Base-by-base conservation (phyloP, 768 basidiomycete genomes). In the Coprinopsis cinerea region DNA sequence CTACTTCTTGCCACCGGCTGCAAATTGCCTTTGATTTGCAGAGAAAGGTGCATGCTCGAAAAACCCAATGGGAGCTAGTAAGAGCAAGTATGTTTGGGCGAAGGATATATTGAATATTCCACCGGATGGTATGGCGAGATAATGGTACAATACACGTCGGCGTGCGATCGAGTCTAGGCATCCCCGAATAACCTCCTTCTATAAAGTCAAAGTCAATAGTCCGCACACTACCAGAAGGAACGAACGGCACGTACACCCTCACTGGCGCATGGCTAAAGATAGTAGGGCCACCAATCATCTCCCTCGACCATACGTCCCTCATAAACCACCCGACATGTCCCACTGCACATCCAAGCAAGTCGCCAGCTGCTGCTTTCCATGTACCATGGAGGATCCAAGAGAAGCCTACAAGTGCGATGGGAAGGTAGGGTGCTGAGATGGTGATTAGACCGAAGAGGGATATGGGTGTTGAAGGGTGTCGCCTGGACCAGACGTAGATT, bases 401-500 rank as follows among this genome's bases (percentile, higher is more conserved):
- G 60, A 97, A 89, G 0, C 74, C 86, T 18, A 97, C 88, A 27
- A 98, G 83, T 0, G 92, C 92, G 25, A 94, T 67, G 2, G 95
- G 95, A 4, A 99, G 83, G 65, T 99, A 97, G 0, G 95, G 92
- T 0, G 95, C 95, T 0, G 91, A 87, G 61, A 99, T 93, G 2
- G 91, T 97, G 59, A 98, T 76, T 23, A 98, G 72, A 7, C 95
- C 95, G 58, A 99, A 96, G 14, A 99, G 79, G 2, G 92, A 94
- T 51, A 99, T 92, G n/a, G 92, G 91, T 2, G 92, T 91, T 3
- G 86, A 82, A 2, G 95, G 93, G 63, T 99, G 95, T 18, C 93
- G 78, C 47, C 95, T 75, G 15, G 93, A 92, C 96, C 96, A 99
- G 52, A 98, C 75, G 65, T 99, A 99, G 34, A 97, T 96, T 2